Conservation (phyloP, 2,329 filamentous ascomycete species). For the Phaeosphaeria sp. region DNA sequence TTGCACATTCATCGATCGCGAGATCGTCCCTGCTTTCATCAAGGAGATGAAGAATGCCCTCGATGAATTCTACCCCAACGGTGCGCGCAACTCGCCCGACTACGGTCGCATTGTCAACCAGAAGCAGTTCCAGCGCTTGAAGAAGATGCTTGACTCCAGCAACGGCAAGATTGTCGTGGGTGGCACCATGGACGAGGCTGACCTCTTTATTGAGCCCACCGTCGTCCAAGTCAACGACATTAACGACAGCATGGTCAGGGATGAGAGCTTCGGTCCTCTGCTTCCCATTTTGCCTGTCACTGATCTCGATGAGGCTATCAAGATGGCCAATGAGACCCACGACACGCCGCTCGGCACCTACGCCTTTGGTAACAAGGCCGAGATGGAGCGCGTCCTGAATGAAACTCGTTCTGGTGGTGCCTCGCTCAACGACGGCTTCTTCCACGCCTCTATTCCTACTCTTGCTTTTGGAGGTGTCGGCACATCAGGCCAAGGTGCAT, state of each 20-base stretch:
- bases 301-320: constrained; percentile 84
- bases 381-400: constrained; percentile 70
- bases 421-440: constrained; percentile 65
- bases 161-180: constrained; percentile 87
- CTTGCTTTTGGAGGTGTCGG: constrained; percentile 86
- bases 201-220: constrained; percentile 89
- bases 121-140: constrained; percentile 79
- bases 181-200: constrained; percentile 78
- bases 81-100: constrained; percentile 78
- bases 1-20: constrained; percentile 83
- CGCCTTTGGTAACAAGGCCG: constrained; percentile 81
- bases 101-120: constrained; percentile 82
- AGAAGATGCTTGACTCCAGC: constrained; percentile 86
- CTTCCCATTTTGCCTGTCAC: constrained; percentile 82
- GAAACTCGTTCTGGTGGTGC: constrained; percentile 60
- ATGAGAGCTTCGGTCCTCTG: constrained; percentile 94
- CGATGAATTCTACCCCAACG: constrained; percentile 82
- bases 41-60: constrained; percentile 74
- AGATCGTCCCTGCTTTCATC: constrained; percentile 74
- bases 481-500: constrained; percentile 76
- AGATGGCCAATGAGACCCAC: constrained; percentile 79
- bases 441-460: constrained; percentile 73
- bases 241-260: constrained; percentile 77
- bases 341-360: constrained; percentile 84
- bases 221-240: constrained; percentile 81